Conservation (phyloP, 345 rosid species). For the Ceriops decandra region DNA sequence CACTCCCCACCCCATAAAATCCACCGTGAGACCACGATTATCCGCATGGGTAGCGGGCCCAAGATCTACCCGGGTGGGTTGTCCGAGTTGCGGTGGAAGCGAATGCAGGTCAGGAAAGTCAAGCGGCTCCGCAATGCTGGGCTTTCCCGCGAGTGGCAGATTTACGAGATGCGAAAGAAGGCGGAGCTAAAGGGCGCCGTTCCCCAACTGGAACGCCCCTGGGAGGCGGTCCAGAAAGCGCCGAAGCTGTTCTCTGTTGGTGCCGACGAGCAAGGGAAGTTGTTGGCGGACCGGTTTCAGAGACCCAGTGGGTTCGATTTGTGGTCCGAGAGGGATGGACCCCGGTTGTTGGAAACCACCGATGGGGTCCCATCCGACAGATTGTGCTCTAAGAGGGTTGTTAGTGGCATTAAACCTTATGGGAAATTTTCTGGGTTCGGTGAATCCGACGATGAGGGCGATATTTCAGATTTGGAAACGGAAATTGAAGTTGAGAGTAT, state of each 20-base stretch:
- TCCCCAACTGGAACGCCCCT: slow-evolving; percentile 83
- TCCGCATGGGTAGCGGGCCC: slow-evolving; percentile 92
- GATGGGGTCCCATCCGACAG: slow-evolving; percentile 76
- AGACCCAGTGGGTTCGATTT: slow-evolving; percentile 81
- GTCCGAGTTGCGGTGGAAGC: slow-evolving; percentile 92
- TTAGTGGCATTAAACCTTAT: slow-evolving; percentile 69
- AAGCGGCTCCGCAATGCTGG: slow-evolving; percentile 82
- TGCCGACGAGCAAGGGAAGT: slow-evolving; percentile 84
- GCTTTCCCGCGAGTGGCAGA: slow-evolving; percentile 69
- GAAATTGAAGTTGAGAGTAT: neutral
- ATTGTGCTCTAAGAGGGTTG: slow-evolving; percentile 84
- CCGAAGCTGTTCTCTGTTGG: slow-evolving; percentile 68
- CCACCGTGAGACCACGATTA: slow-evolving; percentile 29
- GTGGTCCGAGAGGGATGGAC: slow-evolving; percentile 74
- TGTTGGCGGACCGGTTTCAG: slow-evolving; percentile 87
- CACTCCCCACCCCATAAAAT: slow-evolving; percentile 27
- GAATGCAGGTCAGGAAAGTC: slow-evolving; percentile 86
- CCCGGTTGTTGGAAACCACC: slow-evolving; percentile 50
- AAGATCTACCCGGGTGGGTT: slow-evolving; percentile 84
- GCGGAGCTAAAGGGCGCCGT: slow-evolving; percentile 87
- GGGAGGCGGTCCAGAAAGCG: slow-evolving; percentile 70
- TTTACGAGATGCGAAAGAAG: slow-evolving; percentile 88
- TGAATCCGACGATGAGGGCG: slow-evolving; percentile 9
- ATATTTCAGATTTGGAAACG: slow-evolving; percentile 4
- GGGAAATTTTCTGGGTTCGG: slow-evolving; percentile 22